Percentiles rank a stretch among this genome's conserved stretches.
These are phyloP conservation scores for Blastomyces emzantsi DNA, from an alignment of 2,329 filamentous ascomycete genomes.

Conservation along the genomic window DNA sequence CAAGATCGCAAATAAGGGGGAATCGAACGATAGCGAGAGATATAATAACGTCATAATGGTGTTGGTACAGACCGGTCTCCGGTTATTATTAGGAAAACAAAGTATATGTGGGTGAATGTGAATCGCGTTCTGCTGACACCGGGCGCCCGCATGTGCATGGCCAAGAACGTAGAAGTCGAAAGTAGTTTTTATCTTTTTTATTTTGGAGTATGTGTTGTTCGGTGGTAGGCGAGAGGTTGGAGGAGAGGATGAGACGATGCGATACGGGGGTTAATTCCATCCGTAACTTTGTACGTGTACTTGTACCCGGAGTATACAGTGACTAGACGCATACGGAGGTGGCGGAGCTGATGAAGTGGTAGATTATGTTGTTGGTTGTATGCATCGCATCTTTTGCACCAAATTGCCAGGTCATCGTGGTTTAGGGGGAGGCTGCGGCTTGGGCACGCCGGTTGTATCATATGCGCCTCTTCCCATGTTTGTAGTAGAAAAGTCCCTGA, in stretches of 20 bases:
- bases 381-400: constrained; percentile 10
- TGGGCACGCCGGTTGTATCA: constrained; percentile 44
- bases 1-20: constrained; percentile 2
- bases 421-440: constrained; percentile 40
- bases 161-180: constrained; percentile 3
- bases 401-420: constrained; percentile 19
- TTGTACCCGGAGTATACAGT: background rate
- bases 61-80: constrained; percentile 7
- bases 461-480: constrained; percentile 46
- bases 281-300: too few relatives aligned
- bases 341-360: background rate
- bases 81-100: constrained; percentile 3
- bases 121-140: background rate
- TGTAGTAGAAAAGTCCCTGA: constrained; percentile 33
- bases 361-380: background rate
- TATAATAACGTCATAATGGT: constrained; percentile 6
- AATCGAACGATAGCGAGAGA: background rate
- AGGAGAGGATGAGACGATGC: background rate
- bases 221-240: background rate
- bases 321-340: background rate
- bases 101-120: constrained; percentile 3
- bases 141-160: background rate
- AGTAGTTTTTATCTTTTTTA: background rate
- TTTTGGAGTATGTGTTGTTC: constrained; percentile 1
- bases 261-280: background rate